A percentile compares a stretch with the other conserved stretches of the same genome.
Evolutionary conservation across 129 eudicot species (phyloP).

Genomic region (Escallonia herrerae): DNA sequence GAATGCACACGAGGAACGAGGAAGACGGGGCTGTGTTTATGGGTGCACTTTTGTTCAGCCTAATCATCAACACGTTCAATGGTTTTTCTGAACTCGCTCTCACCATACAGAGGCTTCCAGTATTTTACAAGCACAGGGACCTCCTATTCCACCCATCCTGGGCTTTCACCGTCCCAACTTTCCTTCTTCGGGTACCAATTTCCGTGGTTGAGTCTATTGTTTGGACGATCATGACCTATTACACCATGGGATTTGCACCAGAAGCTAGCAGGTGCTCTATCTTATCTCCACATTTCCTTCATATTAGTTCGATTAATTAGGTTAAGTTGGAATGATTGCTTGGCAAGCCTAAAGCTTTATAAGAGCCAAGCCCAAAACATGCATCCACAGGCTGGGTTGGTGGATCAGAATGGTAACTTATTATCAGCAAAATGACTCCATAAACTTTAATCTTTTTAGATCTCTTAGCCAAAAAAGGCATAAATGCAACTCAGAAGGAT

Average conservation of each 20-base stretch:
- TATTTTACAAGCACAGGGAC: constrained; percentile 84
- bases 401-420: too few species aligned
- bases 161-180: constrained; percentile 72
- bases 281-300: not conserved
- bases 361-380: too few species aligned
- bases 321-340: not conserved
- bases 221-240: constrained; percentile 70
- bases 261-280: constrained; percentile 55
- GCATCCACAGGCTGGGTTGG: too few species aligned
- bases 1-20: constrained; percentile 50
- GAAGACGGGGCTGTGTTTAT: constrained; percentile 63
- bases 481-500: too few species aligned
- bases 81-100: constrained; percentile 74
- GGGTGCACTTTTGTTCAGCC: constrained; percentile 65
- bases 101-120: constrained; percentile 79
- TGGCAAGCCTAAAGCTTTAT: not conserved
- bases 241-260: constrained; percentile 87
- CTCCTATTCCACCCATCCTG: constrained; percentile 80
- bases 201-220: constrained; percentile 57
- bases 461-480: too few species aligned
- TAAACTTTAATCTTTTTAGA: too few species aligned
- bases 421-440: too few species aligned
- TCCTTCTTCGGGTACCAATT: constrained; percentile 70
- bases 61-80: constrained; percentile 72
- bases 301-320: not conserved